Evolutionary conservation across 192 early-diverging fungal species (phyloP).

Genomic region (Coemansia sp.): DNA sequence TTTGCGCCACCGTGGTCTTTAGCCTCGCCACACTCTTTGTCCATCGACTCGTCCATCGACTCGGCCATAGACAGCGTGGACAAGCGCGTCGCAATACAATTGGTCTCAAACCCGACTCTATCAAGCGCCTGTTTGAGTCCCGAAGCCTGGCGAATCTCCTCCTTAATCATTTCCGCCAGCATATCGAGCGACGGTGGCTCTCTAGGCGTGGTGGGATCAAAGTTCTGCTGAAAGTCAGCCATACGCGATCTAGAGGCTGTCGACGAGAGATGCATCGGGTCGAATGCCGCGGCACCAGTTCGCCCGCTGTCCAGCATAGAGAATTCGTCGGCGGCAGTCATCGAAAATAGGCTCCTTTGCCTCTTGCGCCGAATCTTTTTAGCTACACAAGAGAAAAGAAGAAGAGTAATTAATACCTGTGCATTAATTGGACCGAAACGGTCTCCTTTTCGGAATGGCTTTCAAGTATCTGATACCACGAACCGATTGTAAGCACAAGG

Average conservation of each 20-base stretch:
- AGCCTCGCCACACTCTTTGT: not conserved
- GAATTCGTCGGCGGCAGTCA: slow-evolving; percentile 47
- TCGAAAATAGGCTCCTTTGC: slow-evolving; percentile 54
- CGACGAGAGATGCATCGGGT: slow-evolving; percentile 23
- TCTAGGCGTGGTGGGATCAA: slow-evolving; percentile 6
- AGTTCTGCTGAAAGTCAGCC: too few species aligned
- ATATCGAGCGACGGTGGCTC: slow-evolving; percentile 48
- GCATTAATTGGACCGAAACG: not conserved
- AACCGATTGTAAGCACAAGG: not conserved
- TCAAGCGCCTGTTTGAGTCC: slow-evolving; percentile 49
- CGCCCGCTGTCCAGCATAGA: slow-evolving; percentile 48
- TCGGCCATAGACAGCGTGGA: slow-evolving; percentile 20
- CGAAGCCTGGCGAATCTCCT: slow-evolving; percentile 57
- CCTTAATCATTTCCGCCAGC: slow-evolving; percentile 55
- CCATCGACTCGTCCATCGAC: slow-evolving; percentile 3
- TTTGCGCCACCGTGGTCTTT: not conserved
- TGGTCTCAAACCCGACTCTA: slow-evolving; percentile 37
- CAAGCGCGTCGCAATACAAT: slow-evolving; percentile 34
- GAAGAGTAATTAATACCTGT: not conserved
- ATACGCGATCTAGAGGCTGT: slow-evolving; percentile 5
- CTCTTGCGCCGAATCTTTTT: slow-evolving; percentile 53
- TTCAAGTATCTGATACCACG: not conserved
- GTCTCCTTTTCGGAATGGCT: not conserved
- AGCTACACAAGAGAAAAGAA: slow-evolving; percentile 8
- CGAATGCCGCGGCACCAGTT: slow-evolving; percentile 17